Evolutionary conservation across 176 grass and related monocot species (phyloP).

Genomic region (Aegilops bicornis): DNA sequence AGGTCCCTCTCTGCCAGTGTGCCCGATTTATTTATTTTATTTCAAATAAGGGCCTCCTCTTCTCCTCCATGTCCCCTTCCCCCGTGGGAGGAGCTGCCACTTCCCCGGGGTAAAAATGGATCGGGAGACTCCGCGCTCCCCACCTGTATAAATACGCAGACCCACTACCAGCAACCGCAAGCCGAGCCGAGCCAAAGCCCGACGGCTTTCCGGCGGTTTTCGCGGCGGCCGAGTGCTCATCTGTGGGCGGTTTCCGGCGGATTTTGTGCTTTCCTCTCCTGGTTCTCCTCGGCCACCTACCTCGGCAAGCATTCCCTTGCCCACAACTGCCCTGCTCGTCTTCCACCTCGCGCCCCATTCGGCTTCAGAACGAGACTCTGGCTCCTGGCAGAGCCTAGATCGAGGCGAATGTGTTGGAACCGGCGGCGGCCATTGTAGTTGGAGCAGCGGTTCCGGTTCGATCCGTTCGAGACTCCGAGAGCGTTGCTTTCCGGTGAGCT

Average conservation of each 20-base stretch:
- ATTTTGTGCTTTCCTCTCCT: neutral
- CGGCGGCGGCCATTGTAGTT: slow-evolving; percentile 24
- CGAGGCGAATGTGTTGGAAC: slow-evolving; percentile 26
- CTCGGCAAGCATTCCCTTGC: neutral
- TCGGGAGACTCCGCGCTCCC: neutral
- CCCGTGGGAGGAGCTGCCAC: neutral
- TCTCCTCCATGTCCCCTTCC: neutral
- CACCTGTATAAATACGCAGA: slow-evolving; percentile 38
- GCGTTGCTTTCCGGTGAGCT: slow-evolving; percentile 49
- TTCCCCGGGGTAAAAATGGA: neutral
- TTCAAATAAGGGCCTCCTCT: neutral
- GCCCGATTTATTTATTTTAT: neutral
- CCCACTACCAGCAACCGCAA: slow-evolving; percentile 26
- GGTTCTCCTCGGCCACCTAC: neutral
- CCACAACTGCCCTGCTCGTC: neutral
- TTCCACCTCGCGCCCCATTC: neutral
- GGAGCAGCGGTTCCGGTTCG: neutral
- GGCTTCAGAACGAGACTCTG: neutral
- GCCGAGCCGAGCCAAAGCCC: slow-evolving; percentile 16
- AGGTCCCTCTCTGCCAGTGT: neutral
- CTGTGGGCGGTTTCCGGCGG: slow-evolving; percentile 19
- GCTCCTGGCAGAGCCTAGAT: neutral
- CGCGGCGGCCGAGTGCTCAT: neutral
- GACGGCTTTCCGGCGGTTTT: slow-evolving; percentile 23
- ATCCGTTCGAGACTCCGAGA: slow-evolving; percentile 27